Base-by-base conservation (phyloP, 306 rosid species). In the Neltuma alba region DNA sequence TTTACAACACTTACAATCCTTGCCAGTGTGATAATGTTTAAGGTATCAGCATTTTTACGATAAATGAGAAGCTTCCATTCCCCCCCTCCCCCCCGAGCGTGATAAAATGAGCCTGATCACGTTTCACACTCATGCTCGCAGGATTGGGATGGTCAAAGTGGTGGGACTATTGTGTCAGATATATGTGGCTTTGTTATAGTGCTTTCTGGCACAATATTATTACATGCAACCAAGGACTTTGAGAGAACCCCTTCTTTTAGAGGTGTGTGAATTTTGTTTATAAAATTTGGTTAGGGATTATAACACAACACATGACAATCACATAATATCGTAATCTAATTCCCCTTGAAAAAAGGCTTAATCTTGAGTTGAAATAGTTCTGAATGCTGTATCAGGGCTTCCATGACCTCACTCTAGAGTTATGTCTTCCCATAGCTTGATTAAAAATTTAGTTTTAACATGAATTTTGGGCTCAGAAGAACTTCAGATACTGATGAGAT, bases 1-100 rank as follows among this genome's bases (percentile, higher is more conserved):
- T 89, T 89, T 57, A 89, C 92, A 14, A 77, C 89, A 11, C 80
- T 89, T 12, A 82, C 92, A 28, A 86, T 89, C 66, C 82, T 86
- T 44, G 92, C 92, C 68, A 89, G 89, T 79, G 89, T 86, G 69
- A 89, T 87, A 60, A 86, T 89, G 92, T 89, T 89, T 74, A 89
- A 89, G 92, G 92, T 89, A 86, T 9, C 48, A 13, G 47, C 44
- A 23, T 62, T 40, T 7, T 67, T 67, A n/a, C n/a, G 31, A 9
- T 38, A 21, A 7, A 38, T 66, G 7, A 10, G 31, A n/a, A 66
- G 30, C 0, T 20, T 66, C 9, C 4, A 5, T 67, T 21, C n/a
- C n/a, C n/a, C n/a, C n/a, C n/a, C n/a, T n/a, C n/a, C n/a, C n/a
- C n/a, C n/a, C n/a, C n/a, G 33, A 10, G 18, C 12, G 52, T 40